A percentile compares a stretch with the other conserved stretches of the same genome.
Evolutionary conservation across 2,329 filamentous ascomycete genomes (phyloP).

Genomic region (Phialophora chinensis): DNA sequence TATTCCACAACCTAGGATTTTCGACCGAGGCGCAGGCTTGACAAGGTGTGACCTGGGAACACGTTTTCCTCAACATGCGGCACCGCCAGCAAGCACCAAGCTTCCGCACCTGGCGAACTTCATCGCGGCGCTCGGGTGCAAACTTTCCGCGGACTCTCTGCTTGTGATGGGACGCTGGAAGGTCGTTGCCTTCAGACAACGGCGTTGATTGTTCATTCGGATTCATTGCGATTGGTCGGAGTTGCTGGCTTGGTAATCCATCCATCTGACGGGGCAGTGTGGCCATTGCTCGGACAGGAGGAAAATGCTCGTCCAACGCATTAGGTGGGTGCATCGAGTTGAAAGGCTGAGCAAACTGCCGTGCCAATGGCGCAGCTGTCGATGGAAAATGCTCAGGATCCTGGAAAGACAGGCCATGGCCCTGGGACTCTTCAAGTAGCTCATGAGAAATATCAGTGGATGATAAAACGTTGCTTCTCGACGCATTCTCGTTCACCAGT

Average conservation of each 20-base stretch:
- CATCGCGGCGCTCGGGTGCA: slow-evolving; percentile 60
- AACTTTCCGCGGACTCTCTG: slow-evolving; percentile 62
- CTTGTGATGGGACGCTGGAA: slow-evolving; percentile 52
- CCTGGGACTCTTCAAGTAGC: slow-evolving; percentile 16
- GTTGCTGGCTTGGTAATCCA: slow-evolving; percentile 36
- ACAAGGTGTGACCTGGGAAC: slow-evolving; percentile 66
- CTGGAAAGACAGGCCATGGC: not conserved
- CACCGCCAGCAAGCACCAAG: slow-evolving; percentile 67
- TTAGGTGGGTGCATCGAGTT: not conserved
- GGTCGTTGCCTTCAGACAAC: slow-evolving; percentile 44
- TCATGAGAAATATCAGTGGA: slow-evolving; percentile 14
- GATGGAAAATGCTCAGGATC: not conserved
- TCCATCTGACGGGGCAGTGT: not conserved
- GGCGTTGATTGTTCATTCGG: slow-evolving; percentile 43
- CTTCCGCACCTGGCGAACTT: slow-evolving; percentile 66
- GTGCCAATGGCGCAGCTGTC: not conserved
- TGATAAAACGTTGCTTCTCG: not conserved
- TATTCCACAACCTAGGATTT: slow-evolving; percentile 66
- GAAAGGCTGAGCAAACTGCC: not conserved
- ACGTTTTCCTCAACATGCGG: slow-evolving; percentile 69
- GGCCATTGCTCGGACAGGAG: slow-evolving; percentile 1
- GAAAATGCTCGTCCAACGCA: not conserved
- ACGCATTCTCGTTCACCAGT: slow-evolving; percentile 45
- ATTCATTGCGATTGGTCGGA: slow-evolving; percentile 52
- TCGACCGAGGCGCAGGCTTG: slow-evolving; percentile 65